phyloP scores from a whole-genome alignment of 2,329 filamentous ascomycete species.

The Bipolaris zeicola region DNA sequence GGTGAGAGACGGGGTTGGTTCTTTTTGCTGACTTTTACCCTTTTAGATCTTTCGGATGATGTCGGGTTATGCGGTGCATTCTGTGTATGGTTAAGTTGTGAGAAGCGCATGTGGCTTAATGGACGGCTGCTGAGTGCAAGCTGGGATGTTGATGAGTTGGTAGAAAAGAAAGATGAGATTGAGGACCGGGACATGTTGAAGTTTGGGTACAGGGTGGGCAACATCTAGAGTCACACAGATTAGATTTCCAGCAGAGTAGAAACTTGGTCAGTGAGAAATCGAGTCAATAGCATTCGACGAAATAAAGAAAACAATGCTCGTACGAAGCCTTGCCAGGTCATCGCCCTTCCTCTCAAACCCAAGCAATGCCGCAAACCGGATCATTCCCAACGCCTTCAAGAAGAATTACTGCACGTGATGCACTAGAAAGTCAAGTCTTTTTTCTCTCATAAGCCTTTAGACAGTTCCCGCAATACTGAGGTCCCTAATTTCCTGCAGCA shows the following conservation, averaged over 20 bases:
- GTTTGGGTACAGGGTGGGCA: constrained; percentile 28
- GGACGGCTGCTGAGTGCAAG: constrained; percentile 35
- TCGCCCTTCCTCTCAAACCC: background rate
- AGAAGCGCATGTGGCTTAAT: constrained; percentile 41
- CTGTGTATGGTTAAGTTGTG: constrained; percentile 40
- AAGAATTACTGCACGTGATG: constrained; percentile 1
- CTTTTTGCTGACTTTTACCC: background rate
- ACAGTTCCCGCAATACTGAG: constrained; percentile 86
- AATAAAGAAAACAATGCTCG: background rate
- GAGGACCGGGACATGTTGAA: constrained; percentile 37
- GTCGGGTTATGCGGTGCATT: constrained; percentile 39
- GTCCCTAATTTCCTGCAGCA: constrained; percentile 94
- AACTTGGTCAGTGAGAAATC: background rate
- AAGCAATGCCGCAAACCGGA: constrained; percentile 5
- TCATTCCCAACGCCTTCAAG: constrained; percentile 5
- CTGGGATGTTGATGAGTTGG: constrained; percentile 41
- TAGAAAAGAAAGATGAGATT: constrained; percentile 27
- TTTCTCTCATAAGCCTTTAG: constrained; percentile 14
- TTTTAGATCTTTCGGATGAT: constrained; percentile 36
- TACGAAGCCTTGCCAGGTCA: background rate
- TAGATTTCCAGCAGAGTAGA: background rate
- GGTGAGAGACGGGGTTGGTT: background rate
- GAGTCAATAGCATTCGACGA: background rate
- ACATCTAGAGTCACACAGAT: background rate
- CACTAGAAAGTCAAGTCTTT: background rate